Conservation (phyloP, 768 basidiomycete genomes). For the Pleurotus citrinopileatus region DNA sequence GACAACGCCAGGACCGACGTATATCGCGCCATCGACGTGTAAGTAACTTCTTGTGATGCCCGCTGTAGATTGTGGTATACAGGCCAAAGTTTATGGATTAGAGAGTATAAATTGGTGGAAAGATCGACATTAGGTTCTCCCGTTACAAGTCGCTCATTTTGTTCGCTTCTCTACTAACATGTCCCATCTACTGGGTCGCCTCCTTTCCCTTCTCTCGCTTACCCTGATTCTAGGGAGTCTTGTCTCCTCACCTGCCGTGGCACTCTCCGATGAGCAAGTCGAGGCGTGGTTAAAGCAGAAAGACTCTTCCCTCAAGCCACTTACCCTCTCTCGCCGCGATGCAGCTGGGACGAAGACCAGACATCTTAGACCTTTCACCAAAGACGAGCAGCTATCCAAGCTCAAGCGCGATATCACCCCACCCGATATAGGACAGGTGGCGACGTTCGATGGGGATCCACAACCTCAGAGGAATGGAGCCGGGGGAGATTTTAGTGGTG, state of each 20-base stretch:
- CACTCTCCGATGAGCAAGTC: slow-evolving; percentile 6
- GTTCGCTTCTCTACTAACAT: too few relatives aligned
- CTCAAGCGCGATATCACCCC: slow-evolving; percentile 12
- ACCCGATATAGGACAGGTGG: slow-evolving; percentile 13
- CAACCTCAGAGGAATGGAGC: slow-evolving; percentile 11
- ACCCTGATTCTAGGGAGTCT: not conserved
- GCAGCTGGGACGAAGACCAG: slow-evolving; percentile 11
- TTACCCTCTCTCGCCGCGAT: slow-evolving; percentile 12
- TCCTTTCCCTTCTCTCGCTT: not conserved
- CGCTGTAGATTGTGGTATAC: too few relatives aligned
- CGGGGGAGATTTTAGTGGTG: slow-evolving; percentile 10
- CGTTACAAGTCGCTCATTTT: too few relatives aligned
- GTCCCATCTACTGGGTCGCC: not conserved
- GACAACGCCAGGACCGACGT: not conserved
- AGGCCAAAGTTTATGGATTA: too few relatives aligned
- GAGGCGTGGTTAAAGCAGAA: slow-evolving; percentile 8
- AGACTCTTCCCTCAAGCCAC: slow-evolving; percentile 10
- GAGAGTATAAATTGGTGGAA: too few relatives aligned
- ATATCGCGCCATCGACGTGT: slow-evolving; percentile 2
- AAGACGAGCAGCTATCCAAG: not conserved
- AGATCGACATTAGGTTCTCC: too few relatives aligned
- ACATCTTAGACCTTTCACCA: slow-evolving; percentile 9
- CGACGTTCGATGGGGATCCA: slow-evolving; percentile 6
- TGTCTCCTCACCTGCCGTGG: not conserved
- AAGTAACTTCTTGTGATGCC: too few relatives aligned